These are phyloP conservation scores for Boletus insuetus DNA, from an alignment of 768 basidiomycete species.

Conservation along the genomic window DNA sequence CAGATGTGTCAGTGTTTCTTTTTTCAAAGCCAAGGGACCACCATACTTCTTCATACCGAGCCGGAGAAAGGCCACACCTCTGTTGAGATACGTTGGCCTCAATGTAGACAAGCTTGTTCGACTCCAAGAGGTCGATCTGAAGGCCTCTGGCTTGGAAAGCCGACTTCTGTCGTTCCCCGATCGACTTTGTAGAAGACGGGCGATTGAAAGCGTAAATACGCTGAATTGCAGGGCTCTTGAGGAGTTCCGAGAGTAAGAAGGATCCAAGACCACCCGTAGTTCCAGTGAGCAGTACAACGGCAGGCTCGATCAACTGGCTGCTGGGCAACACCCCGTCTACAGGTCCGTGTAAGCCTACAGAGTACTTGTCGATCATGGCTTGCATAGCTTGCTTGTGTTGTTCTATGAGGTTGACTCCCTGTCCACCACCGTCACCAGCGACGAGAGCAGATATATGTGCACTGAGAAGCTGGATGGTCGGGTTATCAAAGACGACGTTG, in stretches of 20 bases:
- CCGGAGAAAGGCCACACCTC: conserved; percentile 29
- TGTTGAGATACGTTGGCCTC: conserved; percentile 31
- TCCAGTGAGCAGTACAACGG: conserved; percentile 38
- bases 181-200: conserved; percentile 10
- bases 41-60: conserved; percentile 18
- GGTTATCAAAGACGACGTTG: conserved; percentile 38
- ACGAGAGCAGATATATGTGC: conserved; percentile 16
- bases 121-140: conserved; percentile 24
- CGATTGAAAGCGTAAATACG: conserved; percentile 37
- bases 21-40: neutral
- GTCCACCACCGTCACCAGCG: neutral
- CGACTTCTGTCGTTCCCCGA: conserved; percentile 26
- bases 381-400: conserved; percentile 28
- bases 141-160: conserved; percentile 34
- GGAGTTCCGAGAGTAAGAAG: conserved; percentile 32
- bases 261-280: conserved; percentile 42
- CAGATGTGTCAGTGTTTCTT: neutral
- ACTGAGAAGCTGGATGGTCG: conserved; percentile 38
- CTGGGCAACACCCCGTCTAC: conserved; percentile 8
- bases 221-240: conserved; percentile 20
- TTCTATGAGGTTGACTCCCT: neutral
- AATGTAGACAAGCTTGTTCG: conserved; percentile 34
- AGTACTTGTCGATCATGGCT: conserved; percentile 42
- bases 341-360: conserved; percentile 12
- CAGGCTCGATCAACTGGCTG: conserved; percentile 2